These are phyloP conservation scores for Endotrypanum monterogeii DNA, from an alignment of 208 protist species.

Conservation along the genomic window DNA sequence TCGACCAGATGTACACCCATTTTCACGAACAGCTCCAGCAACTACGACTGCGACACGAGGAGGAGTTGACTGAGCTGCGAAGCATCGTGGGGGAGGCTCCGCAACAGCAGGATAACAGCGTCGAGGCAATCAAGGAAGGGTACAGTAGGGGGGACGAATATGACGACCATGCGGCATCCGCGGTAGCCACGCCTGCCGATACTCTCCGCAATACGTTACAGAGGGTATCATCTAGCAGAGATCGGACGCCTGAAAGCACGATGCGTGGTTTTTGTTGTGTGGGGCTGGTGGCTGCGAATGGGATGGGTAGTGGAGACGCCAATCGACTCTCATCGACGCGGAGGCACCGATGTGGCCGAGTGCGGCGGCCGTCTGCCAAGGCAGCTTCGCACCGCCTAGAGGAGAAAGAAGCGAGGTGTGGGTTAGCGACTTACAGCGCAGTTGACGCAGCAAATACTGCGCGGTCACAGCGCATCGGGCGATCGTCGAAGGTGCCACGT, in stretches of 20 bases:
- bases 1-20: slow-evolving; percentile 23
- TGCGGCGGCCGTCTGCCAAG: not conserved
- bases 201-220: not conserved
- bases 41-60: slow-evolving; percentile 19
- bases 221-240: not conserved
- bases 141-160: not conserved
- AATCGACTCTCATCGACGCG: not conserved
- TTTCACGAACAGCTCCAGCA: slow-evolving; percentile 22
- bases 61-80: slow-evolving; percentile 23
- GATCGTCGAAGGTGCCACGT: not conserved
- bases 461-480: not conserved
- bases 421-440: not conserved
- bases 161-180: not conserved
- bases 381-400: not conserved
- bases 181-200: not conserved
- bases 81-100: too few relatives aligned
- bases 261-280: not conserved
- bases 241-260: slow-evolving; percentile 3
- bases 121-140: not conserved
- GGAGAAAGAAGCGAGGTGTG: not conserved
- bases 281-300: not conserved
- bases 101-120: not conserved
- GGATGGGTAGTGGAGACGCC: slow-evolving; percentile 1
- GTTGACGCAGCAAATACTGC: not conserved
- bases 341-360: not conserved